A percentile compares a stretch with the other conserved stretches of the same genome.
These are phyloP conservation scores for Elsinoe arachidis DNA, from an alignment of 2,329 filamentous ascomycete species.

Conservation along the genomic window DNA sequence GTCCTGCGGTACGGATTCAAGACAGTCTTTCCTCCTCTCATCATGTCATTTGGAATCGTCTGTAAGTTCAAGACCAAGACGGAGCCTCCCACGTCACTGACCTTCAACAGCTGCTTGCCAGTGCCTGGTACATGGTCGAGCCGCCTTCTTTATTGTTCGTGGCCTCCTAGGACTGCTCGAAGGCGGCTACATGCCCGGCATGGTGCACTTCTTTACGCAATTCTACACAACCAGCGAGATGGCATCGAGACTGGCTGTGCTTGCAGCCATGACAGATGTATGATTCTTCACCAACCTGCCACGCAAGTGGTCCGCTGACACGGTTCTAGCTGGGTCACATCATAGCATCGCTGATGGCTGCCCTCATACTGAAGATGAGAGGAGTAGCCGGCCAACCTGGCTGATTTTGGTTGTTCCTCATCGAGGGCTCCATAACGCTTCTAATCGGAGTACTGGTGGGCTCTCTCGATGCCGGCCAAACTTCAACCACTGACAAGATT, in stretches of 20 bases:
- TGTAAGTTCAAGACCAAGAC: conserved; percentile 5
- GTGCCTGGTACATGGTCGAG: conserved; percentile 13
- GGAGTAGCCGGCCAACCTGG: conserved; percentile 15
- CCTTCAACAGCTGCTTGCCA: conserved; percentile 11
- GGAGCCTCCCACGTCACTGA: background rate
- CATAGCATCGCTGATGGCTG: conserved; percentile 16
- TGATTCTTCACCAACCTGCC: too few relatives aligned
- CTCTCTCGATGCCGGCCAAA: background rate
- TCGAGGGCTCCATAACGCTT: conserved; percentile 16
- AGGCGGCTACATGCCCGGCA: conserved; percentile 17
- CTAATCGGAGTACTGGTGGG: conserved; percentile 15
- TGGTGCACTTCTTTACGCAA: conserved; percentile 16
- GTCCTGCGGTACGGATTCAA: conserved; percentile 17
- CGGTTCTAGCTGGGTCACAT: conserved; percentile 13
- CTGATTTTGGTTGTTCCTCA: conserved; percentile 18
- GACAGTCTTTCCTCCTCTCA: conserved; percentile 15
- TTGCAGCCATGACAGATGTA: conserved; percentile 14
- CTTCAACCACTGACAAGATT: background rate
- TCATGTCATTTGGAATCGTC: conserved; percentile 16
- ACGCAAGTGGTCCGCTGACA: too few relatives aligned
- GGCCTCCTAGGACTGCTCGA: conserved; percentile 16
- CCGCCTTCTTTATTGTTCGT: conserved; percentile 14
- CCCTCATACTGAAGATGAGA: conserved; percentile 16
- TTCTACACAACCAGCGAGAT: conserved; percentile 17
- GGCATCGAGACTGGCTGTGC: conserved; percentile 13